Conservation (phyloP, 805 yeast species). For the Henningerozyma blattae region DNA sequence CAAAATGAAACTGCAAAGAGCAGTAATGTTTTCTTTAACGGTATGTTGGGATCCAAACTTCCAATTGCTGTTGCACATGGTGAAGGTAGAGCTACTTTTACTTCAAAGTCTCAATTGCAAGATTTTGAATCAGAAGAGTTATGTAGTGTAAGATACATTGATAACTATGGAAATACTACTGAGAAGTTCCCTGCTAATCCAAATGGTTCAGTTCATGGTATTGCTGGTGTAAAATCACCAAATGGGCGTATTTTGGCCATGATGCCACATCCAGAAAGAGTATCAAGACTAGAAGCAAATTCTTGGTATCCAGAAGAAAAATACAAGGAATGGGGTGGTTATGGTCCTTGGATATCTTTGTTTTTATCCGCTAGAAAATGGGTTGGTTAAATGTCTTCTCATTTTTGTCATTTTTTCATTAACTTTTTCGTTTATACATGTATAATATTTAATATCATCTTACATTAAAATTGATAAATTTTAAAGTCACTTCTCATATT, state of each 20-base stretch:
- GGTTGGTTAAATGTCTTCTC: conserved; percentile 40
- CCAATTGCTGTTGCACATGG: conserved; percentile 99
- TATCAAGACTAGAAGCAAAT: conserved; percentile 73
- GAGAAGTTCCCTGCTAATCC: conserved; percentile 88
- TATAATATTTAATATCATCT: too few relatives aligned
- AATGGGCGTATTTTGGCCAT: conserved; percentile 93
- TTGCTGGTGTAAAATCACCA: conserved; percentile 81
- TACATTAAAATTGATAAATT: too few relatives aligned
- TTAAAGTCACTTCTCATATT: too few relatives aligned
- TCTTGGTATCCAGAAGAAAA: conserved; percentile 76
- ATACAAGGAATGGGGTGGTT: conserved; percentile 54
- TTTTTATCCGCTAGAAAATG: conserved; percentile 90
- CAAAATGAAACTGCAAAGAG: conserved; percentile 34
- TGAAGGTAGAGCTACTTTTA: conserved; percentile 84
- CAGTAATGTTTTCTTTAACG: conserved; percentile 58
- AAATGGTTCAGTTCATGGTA: conserved; percentile 88
- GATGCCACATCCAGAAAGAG: conserved; percentile 99
- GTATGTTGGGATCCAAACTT: conserved; percentile 85
- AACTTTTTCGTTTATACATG: too few relatives aligned
- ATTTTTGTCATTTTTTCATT: too few relatives aligned
- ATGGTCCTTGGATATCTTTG: conserved; percentile 92
- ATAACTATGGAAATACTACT: conserved; percentile 79
- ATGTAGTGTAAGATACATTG: conserved; percentile 69
- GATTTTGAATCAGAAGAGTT: conserved; percentile 41
- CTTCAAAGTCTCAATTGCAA: conserved; percentile 31